Base-by-base conservation (phyloP, 352 stramenopile genomes). In the Aphanomyces astaci region DNA sequence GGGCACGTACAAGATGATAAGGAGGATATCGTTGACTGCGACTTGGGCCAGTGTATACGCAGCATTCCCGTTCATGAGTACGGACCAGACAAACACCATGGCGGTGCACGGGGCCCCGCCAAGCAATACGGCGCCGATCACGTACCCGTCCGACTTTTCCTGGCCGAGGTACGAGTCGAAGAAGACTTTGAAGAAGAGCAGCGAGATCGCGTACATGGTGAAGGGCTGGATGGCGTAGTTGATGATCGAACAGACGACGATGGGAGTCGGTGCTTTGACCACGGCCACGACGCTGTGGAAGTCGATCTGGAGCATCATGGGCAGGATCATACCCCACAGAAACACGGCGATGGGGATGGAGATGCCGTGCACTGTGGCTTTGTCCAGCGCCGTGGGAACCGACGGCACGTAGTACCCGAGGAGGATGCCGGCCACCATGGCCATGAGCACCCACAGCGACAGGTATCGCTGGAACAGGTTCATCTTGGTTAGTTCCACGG, bases 61-160 rank as follows among this genome's bases (percentile, higher is more conserved):
- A 36, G 81, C 69, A 66, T 93, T 79, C 0, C 82, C 82, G 1
- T 72, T 72, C 25, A 82, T 81, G 13, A 93, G 70, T 30, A 70
- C 73, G 69, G 86, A 88, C 84, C 82, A 93, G 64, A 93, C 85
- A 72, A 93, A 85, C 63, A 91, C 84, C 84, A 93, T 93, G 22
- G 78, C 82, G 43, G 89, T 93, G 66, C 81, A 93, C 9, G 82
- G 77, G 48, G 81, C 73, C 55, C 81, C 88, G 1, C 84, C 84
- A 2, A 93, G 77, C 64, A 91, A 75, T 43, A 77, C 86, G 54
- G 89, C 82, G 3, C 84, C 84, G 0, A 80, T 73, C 51, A 90
- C 77, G 73, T 84, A 90, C 11, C 78, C 76, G 2, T 70, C 25
- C 27, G 84, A 70, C 36, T 74, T 31, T 39, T 76, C 40, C 31